Conservation (phyloP, 345 rosid genomes). For the Heritiera fomes region DNA sequence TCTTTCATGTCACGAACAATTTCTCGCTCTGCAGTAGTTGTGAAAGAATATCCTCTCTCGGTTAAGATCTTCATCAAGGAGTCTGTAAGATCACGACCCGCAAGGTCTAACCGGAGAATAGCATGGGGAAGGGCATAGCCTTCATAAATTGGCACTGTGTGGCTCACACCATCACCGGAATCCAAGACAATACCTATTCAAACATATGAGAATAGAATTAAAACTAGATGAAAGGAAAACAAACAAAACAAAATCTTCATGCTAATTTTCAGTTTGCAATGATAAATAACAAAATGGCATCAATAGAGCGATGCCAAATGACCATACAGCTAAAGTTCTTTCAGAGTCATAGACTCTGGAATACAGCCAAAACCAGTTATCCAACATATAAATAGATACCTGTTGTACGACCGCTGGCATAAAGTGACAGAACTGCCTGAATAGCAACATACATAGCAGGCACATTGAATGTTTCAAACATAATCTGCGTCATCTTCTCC, state of each 20-base stretch:
- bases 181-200: constrained; percentile 55
- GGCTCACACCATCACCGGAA: constrained; percentile 57
- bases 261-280: not conserved
- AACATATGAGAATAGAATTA: not conserved
- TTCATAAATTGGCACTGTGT: constrained; percentile 56
- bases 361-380: constrained; percentile 5
- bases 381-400: constrained; percentile 23
- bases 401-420: constrained; percentile 71
- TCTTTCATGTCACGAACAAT: constrained; percentile 61
- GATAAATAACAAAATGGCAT: not conserved
- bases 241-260: constrained; percentile 1
- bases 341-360: not conserved
- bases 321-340: constrained; percentile 5
- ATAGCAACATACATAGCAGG: constrained; percentile 72
- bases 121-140: constrained; percentile 61
- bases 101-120: constrained; percentile 51
- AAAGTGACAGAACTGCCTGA: constrained; percentile 66
- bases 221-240: not conserved
- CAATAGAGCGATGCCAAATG: not conserved
- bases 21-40: constrained; percentile 60
- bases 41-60: constrained; percentile 56
- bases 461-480: constrained; percentile 69
- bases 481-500: constrained; percentile 80
- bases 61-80: constrained; percentile 56
- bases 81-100: constrained; percentile 59